Evolutionary conservation across 805 yeast genomes (phyloP).

Genomic region (Wickerhamiella dianesei): DNA sequence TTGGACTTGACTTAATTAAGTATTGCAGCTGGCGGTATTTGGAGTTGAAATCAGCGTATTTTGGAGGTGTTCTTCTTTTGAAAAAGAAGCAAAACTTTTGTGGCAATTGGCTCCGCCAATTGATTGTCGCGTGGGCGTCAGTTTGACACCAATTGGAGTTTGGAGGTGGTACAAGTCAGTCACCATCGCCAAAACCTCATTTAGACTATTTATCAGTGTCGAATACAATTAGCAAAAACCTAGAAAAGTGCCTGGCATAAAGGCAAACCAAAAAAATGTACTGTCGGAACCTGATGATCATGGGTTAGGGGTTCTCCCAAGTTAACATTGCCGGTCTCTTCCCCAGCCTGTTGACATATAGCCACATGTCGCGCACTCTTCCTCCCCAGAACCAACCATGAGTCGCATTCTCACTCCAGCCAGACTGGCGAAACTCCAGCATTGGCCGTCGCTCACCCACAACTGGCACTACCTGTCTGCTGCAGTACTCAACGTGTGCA

Average conservation of each 20-base stretch:
- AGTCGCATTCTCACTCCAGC: constrained; percentile 35
- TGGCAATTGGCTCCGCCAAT: too few species aligned
- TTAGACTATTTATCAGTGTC: too few species aligned
- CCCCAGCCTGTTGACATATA: not conserved
- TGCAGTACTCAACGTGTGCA: constrained; percentile 67
- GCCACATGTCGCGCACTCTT: not conserved
- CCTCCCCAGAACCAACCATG: not conserved
- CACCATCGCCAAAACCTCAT: too few species aligned
- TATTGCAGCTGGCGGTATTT: not conserved
- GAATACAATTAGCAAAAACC: too few species aligned
- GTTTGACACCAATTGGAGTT: too few species aligned
- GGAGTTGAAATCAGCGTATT: not conserved
- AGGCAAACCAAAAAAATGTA: not conserved
- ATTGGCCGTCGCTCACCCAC: constrained; percentile 40
- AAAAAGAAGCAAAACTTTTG: too few species aligned
- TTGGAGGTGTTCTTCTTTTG: too few species aligned
- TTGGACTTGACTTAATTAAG: not conserved
- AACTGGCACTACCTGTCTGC: constrained; percentile 73
- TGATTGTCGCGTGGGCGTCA: too few species aligned
- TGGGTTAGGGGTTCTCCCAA: not conserved
- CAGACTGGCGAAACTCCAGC: constrained; percentile 39
- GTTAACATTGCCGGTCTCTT: not conserved
- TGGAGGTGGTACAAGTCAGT: too few species aligned
- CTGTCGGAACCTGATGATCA: not conserved
- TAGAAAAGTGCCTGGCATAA: too few species aligned